phyloP scores from a whole-genome alignment of 1,284 basidiomycete genomes.

The Ustilago xerochloae region DNA sequence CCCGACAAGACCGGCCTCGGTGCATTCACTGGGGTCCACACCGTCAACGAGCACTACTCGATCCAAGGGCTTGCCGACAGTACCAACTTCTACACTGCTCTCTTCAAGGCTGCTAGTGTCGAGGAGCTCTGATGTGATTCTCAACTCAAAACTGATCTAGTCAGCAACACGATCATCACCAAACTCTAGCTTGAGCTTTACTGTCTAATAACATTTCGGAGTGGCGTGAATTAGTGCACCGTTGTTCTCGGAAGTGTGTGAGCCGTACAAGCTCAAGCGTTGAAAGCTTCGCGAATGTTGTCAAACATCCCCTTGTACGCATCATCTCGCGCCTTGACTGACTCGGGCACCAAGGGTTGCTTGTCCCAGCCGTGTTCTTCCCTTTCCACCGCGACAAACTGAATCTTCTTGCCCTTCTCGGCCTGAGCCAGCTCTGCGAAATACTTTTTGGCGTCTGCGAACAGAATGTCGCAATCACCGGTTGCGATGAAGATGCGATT shows the following conservation, averaged over 20 bases:
- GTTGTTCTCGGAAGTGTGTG: neutral
- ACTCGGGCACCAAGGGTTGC: conserved; percentile 28
- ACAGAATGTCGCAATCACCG: conserved; percentile 53
- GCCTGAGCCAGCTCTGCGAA: conserved; percentile 37
- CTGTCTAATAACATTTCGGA: too few species aligned
- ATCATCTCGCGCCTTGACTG: conserved; percentile 27
- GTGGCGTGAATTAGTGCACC: too few species aligned
- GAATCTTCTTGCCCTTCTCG: conserved; percentile 32
- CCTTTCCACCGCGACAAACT: conserved; percentile 34
- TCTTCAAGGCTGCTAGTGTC: conserved; percentile 70
- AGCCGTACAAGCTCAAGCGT: neutral
- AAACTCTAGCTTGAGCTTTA: too few species aligned
- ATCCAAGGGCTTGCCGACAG: conserved; percentile 70
- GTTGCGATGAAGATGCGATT: conserved; percentile 43
- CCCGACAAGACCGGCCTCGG: conserved; percentile 68
- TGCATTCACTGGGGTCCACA: conserved; percentile 73
- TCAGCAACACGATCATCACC: neutral
- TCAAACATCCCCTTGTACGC: conserved; percentile 30
- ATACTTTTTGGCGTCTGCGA: conserved; percentile 37
- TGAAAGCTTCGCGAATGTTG: conserved; percentile 18
- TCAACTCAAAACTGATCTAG: neutral
- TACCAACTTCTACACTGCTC: conserved; percentile 71
- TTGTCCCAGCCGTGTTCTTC: conserved; percentile 65
- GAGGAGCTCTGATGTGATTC: conserved; percentile 36
- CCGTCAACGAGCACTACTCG: conserved; percentile 74